These are phyloP conservation scores for Magnolia kwangsiensis DNA, from an alignment of 164 flowering plant genomes.

Conservation along the genomic window DNA sequence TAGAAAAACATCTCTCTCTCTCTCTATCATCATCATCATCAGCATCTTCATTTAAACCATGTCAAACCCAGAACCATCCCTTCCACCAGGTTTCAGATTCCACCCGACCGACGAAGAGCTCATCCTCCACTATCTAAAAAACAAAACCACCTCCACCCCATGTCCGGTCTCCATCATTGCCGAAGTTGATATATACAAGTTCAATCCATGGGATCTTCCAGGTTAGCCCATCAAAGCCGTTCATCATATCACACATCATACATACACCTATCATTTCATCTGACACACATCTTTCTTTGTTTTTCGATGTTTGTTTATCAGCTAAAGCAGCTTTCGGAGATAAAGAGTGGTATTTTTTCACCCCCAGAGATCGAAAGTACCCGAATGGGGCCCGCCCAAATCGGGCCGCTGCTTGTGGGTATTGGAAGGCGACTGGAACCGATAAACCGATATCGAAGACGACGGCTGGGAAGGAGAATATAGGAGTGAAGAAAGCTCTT, in stretches of 20 bases:
- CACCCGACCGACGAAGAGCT: conserved; percentile 68
- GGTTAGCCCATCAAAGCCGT: conserved; percentile 18
- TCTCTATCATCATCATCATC: too few species aligned
- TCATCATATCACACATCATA: background rate
- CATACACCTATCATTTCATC: too few species aligned
- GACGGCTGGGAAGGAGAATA: conserved; percentile 12
- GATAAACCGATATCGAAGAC: conserved; percentile 33
- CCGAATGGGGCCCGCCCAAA: conserved; percentile 58
- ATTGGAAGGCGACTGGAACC: conserved; percentile 64
- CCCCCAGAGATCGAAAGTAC: conserved; percentile 54
- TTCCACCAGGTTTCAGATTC: conserved; percentile 57
- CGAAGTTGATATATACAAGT: conserved; percentile 49
- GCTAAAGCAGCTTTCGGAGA: conserved; percentile 45
- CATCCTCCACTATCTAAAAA: conserved; percentile 40
- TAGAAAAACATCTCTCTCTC: background rate
- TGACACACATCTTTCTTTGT: too few species aligned
- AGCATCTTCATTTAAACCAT: background rate
- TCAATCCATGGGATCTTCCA: conserved; percentile 52
- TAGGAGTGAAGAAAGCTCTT: conserved; percentile 55
- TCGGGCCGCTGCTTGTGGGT: conserved; percentile 52
- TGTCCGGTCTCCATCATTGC: conserved; percentile 42
- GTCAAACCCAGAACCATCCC: conserved; percentile 5
- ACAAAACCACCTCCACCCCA: conserved; percentile 28
- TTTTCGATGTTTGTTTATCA: background rate
- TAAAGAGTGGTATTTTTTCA: conserved; percentile 59